A percentile compares a stretch with the other conserved stretches of the same genome.
These are phyloP conservation scores for Eimeria zaria DNA, from an alignment of 169 alveolate species.

Conservation along the genomic window DNA sequence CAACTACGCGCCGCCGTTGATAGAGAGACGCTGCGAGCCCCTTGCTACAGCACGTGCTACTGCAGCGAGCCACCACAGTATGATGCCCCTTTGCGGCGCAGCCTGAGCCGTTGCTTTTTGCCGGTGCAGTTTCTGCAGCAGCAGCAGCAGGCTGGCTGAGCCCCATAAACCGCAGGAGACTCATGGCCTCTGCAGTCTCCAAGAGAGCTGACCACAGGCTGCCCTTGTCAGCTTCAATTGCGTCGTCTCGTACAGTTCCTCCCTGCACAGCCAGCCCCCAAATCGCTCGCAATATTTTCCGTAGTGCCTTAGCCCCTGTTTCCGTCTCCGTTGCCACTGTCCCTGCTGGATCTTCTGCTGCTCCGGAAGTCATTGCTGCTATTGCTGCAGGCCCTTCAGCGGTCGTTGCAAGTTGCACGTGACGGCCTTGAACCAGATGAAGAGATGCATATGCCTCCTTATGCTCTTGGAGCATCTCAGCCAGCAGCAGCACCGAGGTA, in stretches of 20 bases:
- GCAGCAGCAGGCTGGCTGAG: constrained; percentile 3
- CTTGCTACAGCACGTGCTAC: not conserved
- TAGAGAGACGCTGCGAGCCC: constrained; percentile 1
- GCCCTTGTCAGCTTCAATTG: not conserved
- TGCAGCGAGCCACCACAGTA: not conserved
- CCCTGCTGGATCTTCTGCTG: not conserved
- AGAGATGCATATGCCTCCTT: not conserved
- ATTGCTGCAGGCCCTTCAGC: not conserved
- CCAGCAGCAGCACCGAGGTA: not conserved
- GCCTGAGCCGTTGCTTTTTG: not conserved
- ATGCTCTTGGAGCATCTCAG: not conserved
- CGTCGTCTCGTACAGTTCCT: not conserved
- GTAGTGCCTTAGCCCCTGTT: not conserved
- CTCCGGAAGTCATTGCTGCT: not conserved
- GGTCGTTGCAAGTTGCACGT: not conserved
- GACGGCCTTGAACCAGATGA: not conserved
- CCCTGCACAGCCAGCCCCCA: constrained; percentile 7
- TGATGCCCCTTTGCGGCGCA: not conserved
- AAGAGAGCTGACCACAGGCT: constrained; percentile 39
- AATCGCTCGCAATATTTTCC: not conserved
- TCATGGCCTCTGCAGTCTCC: constrained; percentile 50
- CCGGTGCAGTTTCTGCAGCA: constrained; percentile 15
- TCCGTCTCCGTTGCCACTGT: not conserved
- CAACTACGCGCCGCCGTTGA: not conserved
- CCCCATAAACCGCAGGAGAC: constrained; percentile 32